Evolutionary conservation across 805 yeast species (phyloP), one percentile per base, ranked within the genome.

Genomic region (Candida silvicultrix): DNA sequence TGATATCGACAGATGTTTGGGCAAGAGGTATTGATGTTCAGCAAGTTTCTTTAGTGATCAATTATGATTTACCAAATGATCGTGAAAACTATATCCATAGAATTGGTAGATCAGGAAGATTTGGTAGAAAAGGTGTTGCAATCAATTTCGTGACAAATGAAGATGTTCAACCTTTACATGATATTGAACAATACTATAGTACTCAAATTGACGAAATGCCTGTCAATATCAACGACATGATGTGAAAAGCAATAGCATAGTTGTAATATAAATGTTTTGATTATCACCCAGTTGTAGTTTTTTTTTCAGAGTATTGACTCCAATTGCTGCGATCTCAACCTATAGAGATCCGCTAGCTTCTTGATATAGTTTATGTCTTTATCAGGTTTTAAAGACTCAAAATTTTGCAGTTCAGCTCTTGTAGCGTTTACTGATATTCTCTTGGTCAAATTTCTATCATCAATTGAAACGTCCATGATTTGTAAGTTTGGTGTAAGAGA

Each of bases 1-100:
- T 94, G 65, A 94, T 94, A 64, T 85, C 97, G 56, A 94, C 99
- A 38, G 99, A 94, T 70, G 85, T 94, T 60, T 86, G 92, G 84
- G 99, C 99, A 43, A 80, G 99, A 70, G 99, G 99, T 64, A 94
- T 92, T 55, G 99, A 92, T 70, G 98, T 92, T 50, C 99, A 92
- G 74, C 98, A 92, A 66, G 97, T 92, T 42, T 90, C 97, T 12
- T 71, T 92, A 56, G 99, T 92, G 49, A 88, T 92, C 62, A 92
- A 92, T 77, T 92, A 87, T 71, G 99, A 92, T 69, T 73, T 92
- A 66, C 98, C 99, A 46, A 68, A 79, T 53, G 89, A 94, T 77
- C 82, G 84, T 65, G 98, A 92, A 69, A 92, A 92, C 77, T 92
- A 92, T 69, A 83, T 92, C 63, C 99, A 92, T 75, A 81, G 99